A percentile compares a stretch with the other conserved stretches of the same genome.
Evolutionary conservation across 2,329 filamentous ascomycete genomes (phyloP).

Genomic region (Colletotrichum sp.): DNA sequence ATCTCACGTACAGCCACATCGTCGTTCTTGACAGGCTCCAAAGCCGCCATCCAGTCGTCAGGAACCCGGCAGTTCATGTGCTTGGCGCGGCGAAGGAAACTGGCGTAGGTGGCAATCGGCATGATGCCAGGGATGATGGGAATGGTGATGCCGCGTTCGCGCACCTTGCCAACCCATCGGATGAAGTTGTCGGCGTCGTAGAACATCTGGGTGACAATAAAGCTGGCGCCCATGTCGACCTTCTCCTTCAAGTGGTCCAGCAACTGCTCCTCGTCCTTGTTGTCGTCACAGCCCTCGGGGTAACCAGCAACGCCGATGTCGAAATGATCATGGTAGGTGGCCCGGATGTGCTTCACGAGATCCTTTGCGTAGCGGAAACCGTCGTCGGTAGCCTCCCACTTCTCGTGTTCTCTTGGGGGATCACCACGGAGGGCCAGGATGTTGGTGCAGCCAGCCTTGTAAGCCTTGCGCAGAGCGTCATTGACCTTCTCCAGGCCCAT

Average conservation of each 20-base stretch:
- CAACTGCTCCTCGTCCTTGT: slow-evolving; percentile 82
- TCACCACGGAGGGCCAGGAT: slow-evolving; percentile 94
- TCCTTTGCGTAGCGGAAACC: slow-evolving; percentile 94
- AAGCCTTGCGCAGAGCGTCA: slow-evolving; percentile 83
- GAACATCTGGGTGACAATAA: slow-evolving; percentile 99
- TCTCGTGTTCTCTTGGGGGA: slow-evolving; percentile 90
- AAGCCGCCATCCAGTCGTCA: slow-evolving; percentile 75
- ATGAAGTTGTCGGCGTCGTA: slow-evolving; percentile 97
- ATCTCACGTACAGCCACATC: slow-evolving; percentile 91
- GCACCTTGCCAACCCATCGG: slow-evolving; percentile 85
- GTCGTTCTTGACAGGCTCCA: slow-evolving; percentile 96
- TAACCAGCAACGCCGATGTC: slow-evolving; percentile 98
- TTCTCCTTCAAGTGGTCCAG: slow-evolving; percentile 94
- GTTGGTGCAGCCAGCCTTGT: slow-evolving; percentile 96
- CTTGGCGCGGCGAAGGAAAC: slow-evolving; percentile 86
- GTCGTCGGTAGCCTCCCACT: slow-evolving; percentile 87
- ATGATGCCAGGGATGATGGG: slow-evolving; percentile 89
- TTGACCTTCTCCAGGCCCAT: slow-evolving; percentile 95
- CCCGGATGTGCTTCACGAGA: slow-evolving; percentile 82
- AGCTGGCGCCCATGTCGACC: slow-evolving; percentile 89
- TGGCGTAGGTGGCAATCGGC: slow-evolving; percentile 90
- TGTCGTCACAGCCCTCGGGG: slow-evolving; percentile 93
- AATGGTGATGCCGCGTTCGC: slow-evolving; percentile 81
- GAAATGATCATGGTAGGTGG: slow-evolving; percentile 76
- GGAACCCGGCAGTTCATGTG: slow-evolving; percentile 91